Evolutionary conservation across 2,329 filamentous ascomycete genomes (phyloP).

Genomic region (Aspergillus hortae): DNA sequence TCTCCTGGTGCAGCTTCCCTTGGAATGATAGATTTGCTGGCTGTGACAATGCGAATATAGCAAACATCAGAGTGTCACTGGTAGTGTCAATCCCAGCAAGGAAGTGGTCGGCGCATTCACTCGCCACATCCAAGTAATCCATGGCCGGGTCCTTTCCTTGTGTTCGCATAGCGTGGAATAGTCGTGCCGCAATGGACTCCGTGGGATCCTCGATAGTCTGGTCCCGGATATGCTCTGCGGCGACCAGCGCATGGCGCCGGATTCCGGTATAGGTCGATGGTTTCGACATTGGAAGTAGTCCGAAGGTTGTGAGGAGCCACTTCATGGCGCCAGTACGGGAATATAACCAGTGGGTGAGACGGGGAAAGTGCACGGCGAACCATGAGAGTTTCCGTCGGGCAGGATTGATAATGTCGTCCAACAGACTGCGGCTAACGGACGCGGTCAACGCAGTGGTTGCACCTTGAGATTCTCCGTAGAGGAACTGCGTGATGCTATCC

Average conservation of each 20-base stretch:
- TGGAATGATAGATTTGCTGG: constrained; percentile 44
- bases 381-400: constrained; percentile 46
- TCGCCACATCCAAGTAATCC: constrained; percentile 48
- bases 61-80: constrained; percentile 51
- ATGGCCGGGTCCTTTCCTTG: constrained; percentile 23
- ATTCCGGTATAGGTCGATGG: constrained; percentile 53
- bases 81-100: constrained; percentile 54
- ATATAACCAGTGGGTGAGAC: constrained; percentile 49
- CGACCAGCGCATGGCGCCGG: constrained; percentile 33
- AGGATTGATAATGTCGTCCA: constrained; percentile 50
- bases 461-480: constrained; percentile 47
- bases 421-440: constrained; percentile 35
- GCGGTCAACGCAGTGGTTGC: constrained; percentile 44
- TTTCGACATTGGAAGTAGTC: constrained; percentile 48
- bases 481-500: constrained; percentile 51
- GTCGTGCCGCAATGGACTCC: constrained; percentile 20
- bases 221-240: neutral
- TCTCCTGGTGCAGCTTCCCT: constrained; percentile 43
- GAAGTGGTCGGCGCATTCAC: constrained; percentile 53
- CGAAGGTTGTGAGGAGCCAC: constrained; percentile 17
- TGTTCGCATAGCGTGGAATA: neutral
- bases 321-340: constrained; percentile 38
- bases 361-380: constrained; percentile 47
- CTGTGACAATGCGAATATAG: constrained; percentile 49
- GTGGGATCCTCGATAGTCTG: neutral